Base-by-base conservation (phyloP, 805 yeast genomes). In the Geotrichum ghanense region DNA sequence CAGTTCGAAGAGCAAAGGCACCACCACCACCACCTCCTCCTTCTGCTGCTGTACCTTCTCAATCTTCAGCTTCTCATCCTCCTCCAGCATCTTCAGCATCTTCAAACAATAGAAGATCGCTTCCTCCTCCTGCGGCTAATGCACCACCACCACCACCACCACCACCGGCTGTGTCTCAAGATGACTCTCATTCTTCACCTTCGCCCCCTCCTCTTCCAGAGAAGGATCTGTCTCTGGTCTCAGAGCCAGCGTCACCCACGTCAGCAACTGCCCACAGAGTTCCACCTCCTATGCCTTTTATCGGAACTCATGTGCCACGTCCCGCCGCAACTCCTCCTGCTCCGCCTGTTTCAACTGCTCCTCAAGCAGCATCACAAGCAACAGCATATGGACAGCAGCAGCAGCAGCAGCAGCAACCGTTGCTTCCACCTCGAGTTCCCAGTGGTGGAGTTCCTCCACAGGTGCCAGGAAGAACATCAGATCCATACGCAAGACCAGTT, bases 401-500 rank as follows among this genome's bases (percentile, higher is more conserved):
- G n/a, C 34, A 26, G 34, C 34, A 26, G 34, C 34, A 12, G 12
- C 34, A 12, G 12, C 12, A n/a, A 26, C 42, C 23, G 6, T 14
- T 12, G 19, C 42, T 22, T 39, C 48, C 45, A 22, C 50, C 55
- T 12, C 23, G 49, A n/a, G 34, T 27, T 12, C 47, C 49, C 5
- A 45, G 39, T 41, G 17, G 48, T 21, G 43, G 50, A 3, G 50
- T 54, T 20, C 52, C 53, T 16, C 53, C 57, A 12, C 48, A 48
- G 17, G 55, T 57, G 12, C 44, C 46, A 7, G 26, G 45, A 7
- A 45, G 49, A 24, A 44, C 45, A 17, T 48, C 51, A 19, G 46
- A 35, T 26, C 40, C 48, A 34, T 50, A 64, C 42, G 62, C 68
- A 50, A 67, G 70, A 2, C 72, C 75, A 3, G 56, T 48, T 12